Base-by-base conservation (phyloP, 1,139 yeast genomes). In the Geotrichum aggregatum region DNA sequence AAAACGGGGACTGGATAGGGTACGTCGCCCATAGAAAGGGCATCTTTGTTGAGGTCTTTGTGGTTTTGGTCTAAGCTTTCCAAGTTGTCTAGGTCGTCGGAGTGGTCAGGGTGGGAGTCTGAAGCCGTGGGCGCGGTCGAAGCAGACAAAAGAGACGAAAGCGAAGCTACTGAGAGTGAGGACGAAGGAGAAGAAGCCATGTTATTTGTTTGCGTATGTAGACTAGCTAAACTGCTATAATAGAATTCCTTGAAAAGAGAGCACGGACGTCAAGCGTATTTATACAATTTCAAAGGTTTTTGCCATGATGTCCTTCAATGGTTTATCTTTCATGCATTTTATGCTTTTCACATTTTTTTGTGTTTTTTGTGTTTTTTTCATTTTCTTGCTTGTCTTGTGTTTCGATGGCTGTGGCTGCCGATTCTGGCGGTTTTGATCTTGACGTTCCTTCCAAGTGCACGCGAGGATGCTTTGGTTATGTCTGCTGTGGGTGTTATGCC, bases 1-100 rank as follows among this genome's bases (percentile, higher is more conserved):
- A 83, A 82, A 44, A 63, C 61, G 4, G 91, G 89, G 26, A 76
- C 63, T 34, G 62, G 62, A 52, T 56, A 59, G 3, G 67, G 67
- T 5, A 24, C 35, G 24, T 35, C 36, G 30, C 47, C 47, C 47
- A 43, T 43, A 3, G 47, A 43, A 10, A 43, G 47, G 24, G 45
- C 45, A n/a, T 43, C 47, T 39, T 43, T 43, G 33, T 30, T 42
- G 45, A 42, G 38, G 44, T 28, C 13, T 11, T 26, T 24, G 47
- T 41, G 35, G 34, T 16, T 8, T 33, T n/a, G 44, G 44, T 28
- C 3, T 30, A 40, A 18, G 31, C 31, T 21, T 4, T 11, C 10
- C 33, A 40, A 4, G 31, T 5, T 4, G 24, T 4, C 3, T 30
- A 28, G 11, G 11, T 7, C 31, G 31, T 8, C 11, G 31, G 31